These are phyloP conservation scores for Cadophora luteo-olivacea DNA, from an alignment of 2,329 filamentous ascomycete species.

Conservation along the genomic window DNA sequence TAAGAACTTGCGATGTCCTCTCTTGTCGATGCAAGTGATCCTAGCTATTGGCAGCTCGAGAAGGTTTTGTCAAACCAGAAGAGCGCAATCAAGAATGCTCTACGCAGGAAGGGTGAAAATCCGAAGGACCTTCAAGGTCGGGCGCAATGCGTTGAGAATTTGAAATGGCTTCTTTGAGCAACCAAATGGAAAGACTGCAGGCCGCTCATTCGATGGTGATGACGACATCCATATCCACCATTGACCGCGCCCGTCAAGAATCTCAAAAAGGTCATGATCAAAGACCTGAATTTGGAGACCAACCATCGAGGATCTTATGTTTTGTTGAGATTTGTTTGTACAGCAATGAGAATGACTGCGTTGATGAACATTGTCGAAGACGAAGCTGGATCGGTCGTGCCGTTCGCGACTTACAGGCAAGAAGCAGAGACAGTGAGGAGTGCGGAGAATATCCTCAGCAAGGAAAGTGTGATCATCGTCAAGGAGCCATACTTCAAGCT, in stretches of 20 bases:
- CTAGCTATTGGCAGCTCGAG: neutral
- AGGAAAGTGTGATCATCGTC: neutral
- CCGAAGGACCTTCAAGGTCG: neutral
- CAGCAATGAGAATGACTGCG: neutral
- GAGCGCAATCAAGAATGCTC: neutral
- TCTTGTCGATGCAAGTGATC: neutral
- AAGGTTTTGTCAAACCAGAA: neutral
- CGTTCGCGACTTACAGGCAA: neutral
- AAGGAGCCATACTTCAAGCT: neutral
- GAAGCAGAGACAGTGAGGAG: neutral
- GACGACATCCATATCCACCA: neutral
- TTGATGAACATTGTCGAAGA: neutral
- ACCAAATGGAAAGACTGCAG: slow-evolving; percentile 4
- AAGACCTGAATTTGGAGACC: neutral
- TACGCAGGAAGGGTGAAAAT: slow-evolving; percentile 3
- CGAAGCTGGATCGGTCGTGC: neutral
- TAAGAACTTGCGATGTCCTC: neutral
- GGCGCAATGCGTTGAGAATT: slow-evolving; percentile 1
- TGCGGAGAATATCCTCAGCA: neutral
- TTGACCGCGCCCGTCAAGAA: neutral
- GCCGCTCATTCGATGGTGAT: neutral
- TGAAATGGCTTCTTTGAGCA: slow-evolving; percentile 1
- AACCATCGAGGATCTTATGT: neutral
- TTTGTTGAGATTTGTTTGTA: neutral
- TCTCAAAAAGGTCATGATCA: neutral